Evolutionary conservation across 23 red algal species (phyloP).

Genomic region (Agarophyton chilense): DNA sequence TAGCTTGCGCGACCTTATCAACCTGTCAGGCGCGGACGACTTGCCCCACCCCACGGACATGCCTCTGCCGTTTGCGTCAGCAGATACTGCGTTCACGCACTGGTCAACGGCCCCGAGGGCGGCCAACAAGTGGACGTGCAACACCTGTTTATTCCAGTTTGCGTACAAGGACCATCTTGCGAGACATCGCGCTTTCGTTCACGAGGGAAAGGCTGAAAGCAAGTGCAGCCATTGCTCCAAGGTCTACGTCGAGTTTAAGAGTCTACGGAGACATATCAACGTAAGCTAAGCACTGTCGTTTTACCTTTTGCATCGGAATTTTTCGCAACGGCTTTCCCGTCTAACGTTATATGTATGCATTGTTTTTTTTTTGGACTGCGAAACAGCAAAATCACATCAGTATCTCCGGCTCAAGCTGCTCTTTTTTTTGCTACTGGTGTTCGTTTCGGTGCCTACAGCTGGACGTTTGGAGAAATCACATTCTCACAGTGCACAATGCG

Average conservation of each 20-base stretch:
- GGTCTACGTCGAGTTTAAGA: slow-evolving; percentile 17
- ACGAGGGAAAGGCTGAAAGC: slow-evolving; percentile 12
- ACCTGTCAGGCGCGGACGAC: not conserved
- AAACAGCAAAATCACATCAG: slow-evolving; percentile 2
- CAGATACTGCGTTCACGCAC: not conserved
- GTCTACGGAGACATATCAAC: slow-evolving; percentile 13
- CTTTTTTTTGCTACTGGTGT: slow-evolving; percentile 24
- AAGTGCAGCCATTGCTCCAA: slow-evolving; percentile 23
- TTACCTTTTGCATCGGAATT: not conserved
- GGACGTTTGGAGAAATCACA: not conserved
- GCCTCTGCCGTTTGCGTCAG: not conserved
- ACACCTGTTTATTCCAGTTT: slow-evolving; percentile 4
- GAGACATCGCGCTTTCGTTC: not conserved
- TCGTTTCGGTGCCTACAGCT: not conserved
- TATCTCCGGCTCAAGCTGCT: not conserved
- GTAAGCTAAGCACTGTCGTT: too few relatives aligned
- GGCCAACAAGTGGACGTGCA: slow-evolving; percentile 7
- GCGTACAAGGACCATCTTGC: slow-evolving; percentile 24
- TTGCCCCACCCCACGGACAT: not conserved
- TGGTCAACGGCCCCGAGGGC: not conserved
- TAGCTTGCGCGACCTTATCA: not conserved
- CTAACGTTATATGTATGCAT: not conserved
- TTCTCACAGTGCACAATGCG: not conserved
- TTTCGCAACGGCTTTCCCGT: not conserved
- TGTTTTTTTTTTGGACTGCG: not conserved